These are phyloP conservation scores for Komagataella populi DNA, from an alignment of 805 yeast genomes.

Conservation along the genomic window DNA sequence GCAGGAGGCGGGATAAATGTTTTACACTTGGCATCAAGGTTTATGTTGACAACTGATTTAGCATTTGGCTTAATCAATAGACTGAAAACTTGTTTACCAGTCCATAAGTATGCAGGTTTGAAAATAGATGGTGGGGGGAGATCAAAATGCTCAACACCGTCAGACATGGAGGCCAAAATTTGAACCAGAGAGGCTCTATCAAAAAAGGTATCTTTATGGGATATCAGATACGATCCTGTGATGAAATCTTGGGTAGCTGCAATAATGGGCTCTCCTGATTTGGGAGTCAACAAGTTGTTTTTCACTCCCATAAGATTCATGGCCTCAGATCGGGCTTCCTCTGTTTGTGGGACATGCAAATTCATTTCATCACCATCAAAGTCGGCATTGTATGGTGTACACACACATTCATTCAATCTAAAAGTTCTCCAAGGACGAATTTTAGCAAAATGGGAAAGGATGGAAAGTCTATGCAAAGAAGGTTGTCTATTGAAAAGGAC, in stretches of 20 bases:
- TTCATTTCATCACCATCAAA: constrained; percentile 99
- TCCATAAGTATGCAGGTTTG: constrained; percentile 88
- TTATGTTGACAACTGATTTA: constrained; percentile 66
- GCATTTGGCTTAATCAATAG: constrained; percentile 75
- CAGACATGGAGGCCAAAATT: constrained; percentile 89
- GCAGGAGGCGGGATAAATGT: constrained; percentile 67
- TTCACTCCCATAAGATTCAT: constrained; percentile 96
- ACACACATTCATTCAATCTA: constrained; percentile 94
- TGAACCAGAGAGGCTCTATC: constrained; percentile 80
- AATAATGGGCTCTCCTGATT: constrained; percentile 97
- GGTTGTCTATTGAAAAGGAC: constrained; percentile 97
- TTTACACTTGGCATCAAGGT: constrained; percentile 89
- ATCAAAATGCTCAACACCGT: constrained; percentile 78
- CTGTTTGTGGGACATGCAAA: constrained; percentile 96
- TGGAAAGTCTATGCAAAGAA: constrained; percentile 87
- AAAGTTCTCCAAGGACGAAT: constrained; percentile 97
- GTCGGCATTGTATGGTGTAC: constrained; percentile 98
- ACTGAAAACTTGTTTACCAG: constrained; percentile 93
- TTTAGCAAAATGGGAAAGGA: constrained; percentile 90
- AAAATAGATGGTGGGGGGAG: constrained; percentile 89
- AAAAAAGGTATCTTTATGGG: constrained; percentile 87
- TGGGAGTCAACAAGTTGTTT: constrained; percentile 86
- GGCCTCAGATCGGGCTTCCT: constrained; percentile 98
- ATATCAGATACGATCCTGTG: constrained; percentile 86
- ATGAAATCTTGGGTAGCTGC: constrained; percentile 99